Percentiles rank a stretch among this genome's conserved stretches.
Conservation (phyloP, 176 grass and related monocot genomes). For the Ananas comosus region DNA sequence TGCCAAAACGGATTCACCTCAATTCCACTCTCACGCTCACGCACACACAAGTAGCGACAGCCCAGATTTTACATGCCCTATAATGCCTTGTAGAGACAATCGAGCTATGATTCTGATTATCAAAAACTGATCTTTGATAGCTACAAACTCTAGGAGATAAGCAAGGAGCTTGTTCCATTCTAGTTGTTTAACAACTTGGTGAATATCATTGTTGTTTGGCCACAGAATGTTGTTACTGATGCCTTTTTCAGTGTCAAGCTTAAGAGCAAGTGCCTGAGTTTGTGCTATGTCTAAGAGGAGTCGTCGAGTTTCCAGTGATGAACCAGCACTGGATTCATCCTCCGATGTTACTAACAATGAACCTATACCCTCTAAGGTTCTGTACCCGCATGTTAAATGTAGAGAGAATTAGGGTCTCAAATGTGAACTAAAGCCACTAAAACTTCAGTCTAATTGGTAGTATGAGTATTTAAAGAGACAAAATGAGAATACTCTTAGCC, state of each 20-base stretch:
- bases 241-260: constrained; percentile 86
- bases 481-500: no score
- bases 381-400: constrained; percentile 30
- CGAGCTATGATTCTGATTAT: no score
- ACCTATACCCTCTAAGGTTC: constrained; percentile 28
- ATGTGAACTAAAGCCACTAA: neutral
- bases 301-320: constrained; percentile 57
- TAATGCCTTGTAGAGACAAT: no score
- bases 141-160: no score
- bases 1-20: no score
- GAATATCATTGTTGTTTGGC: constrained; percentile 44
- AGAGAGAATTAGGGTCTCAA: neutral
- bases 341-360: constrained; percentile 57
- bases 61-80: no score
- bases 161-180: constrained; percentile 80
- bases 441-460: neutral
- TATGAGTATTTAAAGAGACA: no score
- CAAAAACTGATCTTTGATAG: no score
- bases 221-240: constrained; percentile 63
- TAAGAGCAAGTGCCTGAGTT: constrained; percentile 49
- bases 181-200: constrained; percentile 71
- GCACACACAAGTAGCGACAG: no score
- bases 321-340: constrained; percentile 70
- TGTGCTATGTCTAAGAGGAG: constrained; percentile 71
- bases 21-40: no score